phyloP scores from a whole-genome alignment of 208 protist species.

The Leishmania turanica region DNA sequence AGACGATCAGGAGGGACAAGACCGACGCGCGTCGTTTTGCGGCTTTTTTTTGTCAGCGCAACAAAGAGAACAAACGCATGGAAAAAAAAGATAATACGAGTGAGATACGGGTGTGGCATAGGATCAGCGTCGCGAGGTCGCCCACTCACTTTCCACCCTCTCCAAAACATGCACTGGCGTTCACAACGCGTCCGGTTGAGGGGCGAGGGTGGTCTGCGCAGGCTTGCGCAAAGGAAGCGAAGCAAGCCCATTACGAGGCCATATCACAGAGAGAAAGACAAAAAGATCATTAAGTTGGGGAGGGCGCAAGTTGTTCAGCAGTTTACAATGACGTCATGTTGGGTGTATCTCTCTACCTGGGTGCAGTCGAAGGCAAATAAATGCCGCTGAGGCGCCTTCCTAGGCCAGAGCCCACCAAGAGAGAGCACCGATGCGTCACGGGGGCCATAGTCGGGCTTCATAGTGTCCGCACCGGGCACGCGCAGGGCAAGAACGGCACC shows the following conservation, averaged over 20 bases:
- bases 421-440: neutral
- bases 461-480: constrained; percentile 1
- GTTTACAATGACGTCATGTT: constrained; percentile 7
- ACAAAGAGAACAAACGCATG: no score
- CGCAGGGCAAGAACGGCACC: constrained; percentile 34
- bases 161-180: neutral
- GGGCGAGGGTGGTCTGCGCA: neutral
- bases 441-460: neutral
- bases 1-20: neutral
- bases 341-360: neutral
- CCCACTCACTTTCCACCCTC: neutral
- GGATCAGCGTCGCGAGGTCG: neutral
- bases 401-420: neutral
- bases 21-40: neutral
- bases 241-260: neutral
- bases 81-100: no score
- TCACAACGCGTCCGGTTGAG: neutral
- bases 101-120: neutral
- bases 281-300: constrained; percentile 3
- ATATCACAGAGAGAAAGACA: neutral
- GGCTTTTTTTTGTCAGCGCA: neutral
- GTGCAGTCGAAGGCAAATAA: neutral
- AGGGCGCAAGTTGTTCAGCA: neutral
- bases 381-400: neutral
- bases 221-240: neutral